Conservation (phyloP, 352 stramenopile species). For the Phytophthora kernoviae region DNA sequence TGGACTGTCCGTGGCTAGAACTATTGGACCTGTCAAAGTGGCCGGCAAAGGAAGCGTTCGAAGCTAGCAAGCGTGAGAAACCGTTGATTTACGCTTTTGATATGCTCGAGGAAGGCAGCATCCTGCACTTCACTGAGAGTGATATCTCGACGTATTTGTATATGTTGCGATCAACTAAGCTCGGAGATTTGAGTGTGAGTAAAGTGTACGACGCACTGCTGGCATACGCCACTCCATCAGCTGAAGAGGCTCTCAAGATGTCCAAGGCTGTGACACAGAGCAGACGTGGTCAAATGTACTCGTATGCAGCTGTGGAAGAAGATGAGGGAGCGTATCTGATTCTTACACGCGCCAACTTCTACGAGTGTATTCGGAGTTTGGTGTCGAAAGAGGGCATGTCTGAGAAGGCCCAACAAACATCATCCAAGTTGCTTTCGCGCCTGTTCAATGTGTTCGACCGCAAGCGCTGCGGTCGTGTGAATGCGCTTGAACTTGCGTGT, state of each 20-base stretch:
- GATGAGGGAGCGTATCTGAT: conserved; percentile 84
- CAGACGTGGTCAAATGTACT: conserved; percentile 59
- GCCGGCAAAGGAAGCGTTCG: conserved; percentile 88
- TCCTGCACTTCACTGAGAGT: conserved; percentile 85
- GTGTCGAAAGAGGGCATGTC: conserved; percentile 80
- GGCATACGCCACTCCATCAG: conserved; percentile 69
- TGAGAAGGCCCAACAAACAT: conserved; percentile 85
- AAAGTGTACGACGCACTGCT: conserved; percentile 85
- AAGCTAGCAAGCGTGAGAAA: conserved; percentile 87
- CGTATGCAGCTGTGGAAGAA: conserved; percentile 80
- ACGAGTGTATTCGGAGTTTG: conserved; percentile 85
- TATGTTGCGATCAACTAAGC: conserved; percentile 81
- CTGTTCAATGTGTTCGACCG: conserved; percentile 89
- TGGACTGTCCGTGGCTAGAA: conserved; percentile 96
- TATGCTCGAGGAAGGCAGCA: conserved; percentile 81
- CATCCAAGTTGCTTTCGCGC: conserved; percentile 81
- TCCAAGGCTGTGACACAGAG: conserved; percentile 54
- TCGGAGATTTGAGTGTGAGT: conserved; percentile 68
- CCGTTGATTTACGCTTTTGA: conserved; percentile 87
- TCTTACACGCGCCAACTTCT: conserved; percentile 82
- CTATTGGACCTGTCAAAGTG: conserved; percentile 96
- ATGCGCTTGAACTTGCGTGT: conserved; percentile 85
- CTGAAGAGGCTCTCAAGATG: conserved; percentile 74
- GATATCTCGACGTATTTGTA: conserved; percentile 89
- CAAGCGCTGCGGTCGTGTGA: conserved; percentile 80